Base-by-base conservation (phyloP, 495 filamentous ascomycete species). In the Polyplosphaeria fusca region DNA sequence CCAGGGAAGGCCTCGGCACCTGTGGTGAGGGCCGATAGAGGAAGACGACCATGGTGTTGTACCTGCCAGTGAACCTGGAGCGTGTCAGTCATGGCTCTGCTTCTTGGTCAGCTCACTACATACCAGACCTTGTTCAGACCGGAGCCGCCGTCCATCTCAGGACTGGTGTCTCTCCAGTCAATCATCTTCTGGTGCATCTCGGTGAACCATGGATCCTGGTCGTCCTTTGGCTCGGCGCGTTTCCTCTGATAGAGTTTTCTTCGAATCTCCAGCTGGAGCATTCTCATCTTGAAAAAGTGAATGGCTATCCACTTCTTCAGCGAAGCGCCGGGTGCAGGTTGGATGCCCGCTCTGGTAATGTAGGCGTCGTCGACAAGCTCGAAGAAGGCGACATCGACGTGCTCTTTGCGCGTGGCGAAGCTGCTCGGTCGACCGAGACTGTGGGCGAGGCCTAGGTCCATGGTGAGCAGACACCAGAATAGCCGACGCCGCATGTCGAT, bases 261-360 rank as follows among this genome's bases (percentile, higher is more conserved):
- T 39, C 91, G 77, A 39, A 92, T 91, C 70, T 97, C 91, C 12
- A 89, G 79, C 67, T 96, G 92, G 4, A 93, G 71, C 26, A 93
- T 71, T 50, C 89, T 81, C 91, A 97, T 96, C 65, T 86, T 87
- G 71, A 89, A 89, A 61, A 93, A 94, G 70, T 97, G 91, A 53
- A 95, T 90, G 7, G 88, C 83, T 18, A 95, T 83, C 60, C 87
- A 79, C 70, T 97, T 97, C 69, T 83, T 85, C 42, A 89, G 73
- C 22, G 86, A 84, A 0, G 79, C 79, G 20, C 80, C 84, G 12
- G 75, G 73, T 1, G 81, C 88, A 0, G 82, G 79, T 16, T 78
- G 71, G 42, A 96, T 84, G 7, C 87, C 91, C n/a, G 83, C 74
- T n/a, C 79, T 72, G 1, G 84, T 88, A 61, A 97, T 95, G 67